Conservation (phyloP, 257 asterid genomes). For the Jacaranda mimosifolia region DNA sequence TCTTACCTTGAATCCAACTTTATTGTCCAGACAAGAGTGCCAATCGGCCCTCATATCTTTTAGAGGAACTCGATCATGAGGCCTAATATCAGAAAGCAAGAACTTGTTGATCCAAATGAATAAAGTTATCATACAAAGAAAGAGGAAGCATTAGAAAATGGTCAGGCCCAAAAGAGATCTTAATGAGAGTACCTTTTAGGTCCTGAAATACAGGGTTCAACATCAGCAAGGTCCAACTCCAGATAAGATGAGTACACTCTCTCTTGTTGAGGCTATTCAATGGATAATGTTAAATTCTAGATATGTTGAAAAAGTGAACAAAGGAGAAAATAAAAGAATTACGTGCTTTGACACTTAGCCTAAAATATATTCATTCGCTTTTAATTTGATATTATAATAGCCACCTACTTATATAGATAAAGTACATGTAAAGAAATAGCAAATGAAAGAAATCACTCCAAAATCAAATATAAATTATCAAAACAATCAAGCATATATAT, state of each 20-base stretch:
- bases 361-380: too few relatives aligned
- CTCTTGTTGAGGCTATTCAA: constrained; percentile 84
- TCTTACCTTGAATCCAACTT: constrained; percentile 87
- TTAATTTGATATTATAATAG: too few relatives aligned
- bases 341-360: too few relatives aligned
- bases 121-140: constrained; percentile 19
- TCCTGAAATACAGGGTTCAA: constrained; percentile 90
- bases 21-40: constrained; percentile 84
- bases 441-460: too few relatives aligned
- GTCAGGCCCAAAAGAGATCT: background rate
- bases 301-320: too few relatives aligned
- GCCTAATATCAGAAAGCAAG: constrained; percentile 48
- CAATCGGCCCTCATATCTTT: constrained; percentile 92
- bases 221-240: constrained; percentile 74
- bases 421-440: too few relatives aligned
- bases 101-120: constrained; percentile 11
- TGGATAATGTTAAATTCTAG: background rate
- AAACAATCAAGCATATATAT: background rate
- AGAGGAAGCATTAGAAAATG: constrained; percentile 33
- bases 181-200: constrained; percentile 72
- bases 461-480: too few relatives aligned
- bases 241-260: constrained; percentile 77
- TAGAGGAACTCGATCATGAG: constrained; percentile 84
- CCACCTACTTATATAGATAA: too few relatives aligned
- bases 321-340: too few relatives aligned